Evolutionary conservation across 2,329 filamentous ascomycete species (phyloP).

Genomic region (Penicillium sp.): DNA sequence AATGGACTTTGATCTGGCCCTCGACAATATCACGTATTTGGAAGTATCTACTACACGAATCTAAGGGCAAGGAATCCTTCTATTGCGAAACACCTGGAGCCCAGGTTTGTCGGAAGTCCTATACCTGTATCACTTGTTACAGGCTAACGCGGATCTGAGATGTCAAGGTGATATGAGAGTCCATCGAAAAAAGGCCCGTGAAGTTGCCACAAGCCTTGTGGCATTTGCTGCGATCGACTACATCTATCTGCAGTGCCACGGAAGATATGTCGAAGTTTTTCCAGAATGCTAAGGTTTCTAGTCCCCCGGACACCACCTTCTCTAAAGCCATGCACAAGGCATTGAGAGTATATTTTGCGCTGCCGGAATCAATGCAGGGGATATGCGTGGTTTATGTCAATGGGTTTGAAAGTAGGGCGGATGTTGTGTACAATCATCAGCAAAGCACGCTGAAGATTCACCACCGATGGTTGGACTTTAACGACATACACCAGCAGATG

Average conservation of each 20-base stretch:
- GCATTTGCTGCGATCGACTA: background rate
- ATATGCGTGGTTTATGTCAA: background rate
- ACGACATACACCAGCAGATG: background rate
- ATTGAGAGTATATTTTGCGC: background rate
- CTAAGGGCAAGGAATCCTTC: background rate
- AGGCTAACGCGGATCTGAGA: background rate
- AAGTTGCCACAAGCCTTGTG: background rate
- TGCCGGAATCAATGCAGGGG: background rate
- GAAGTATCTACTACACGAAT: too few species aligned
- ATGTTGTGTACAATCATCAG: too few species aligned
- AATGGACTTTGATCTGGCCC: too few species aligned
- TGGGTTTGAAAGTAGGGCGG: background rate
- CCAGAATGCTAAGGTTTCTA: background rate
- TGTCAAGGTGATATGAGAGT: background rate
- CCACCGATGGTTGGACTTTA: too few species aligned
- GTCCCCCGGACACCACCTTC: background rate
- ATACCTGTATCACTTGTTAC: background rate
- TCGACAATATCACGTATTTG: too few species aligned
- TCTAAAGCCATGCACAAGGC: background rate
- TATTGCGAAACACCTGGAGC: background rate
- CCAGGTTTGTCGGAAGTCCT: conserved; percentile 1
- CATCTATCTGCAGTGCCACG: background rate
- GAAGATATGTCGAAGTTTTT: background rate
- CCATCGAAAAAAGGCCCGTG: background rate
- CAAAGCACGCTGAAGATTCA: too few species aligned